Percentiles rank a stretch among this genome's conserved stretches.
Conservation (phyloP, 2,329 filamentous ascomycete genomes). For the Trichoderma sp. region DNA sequence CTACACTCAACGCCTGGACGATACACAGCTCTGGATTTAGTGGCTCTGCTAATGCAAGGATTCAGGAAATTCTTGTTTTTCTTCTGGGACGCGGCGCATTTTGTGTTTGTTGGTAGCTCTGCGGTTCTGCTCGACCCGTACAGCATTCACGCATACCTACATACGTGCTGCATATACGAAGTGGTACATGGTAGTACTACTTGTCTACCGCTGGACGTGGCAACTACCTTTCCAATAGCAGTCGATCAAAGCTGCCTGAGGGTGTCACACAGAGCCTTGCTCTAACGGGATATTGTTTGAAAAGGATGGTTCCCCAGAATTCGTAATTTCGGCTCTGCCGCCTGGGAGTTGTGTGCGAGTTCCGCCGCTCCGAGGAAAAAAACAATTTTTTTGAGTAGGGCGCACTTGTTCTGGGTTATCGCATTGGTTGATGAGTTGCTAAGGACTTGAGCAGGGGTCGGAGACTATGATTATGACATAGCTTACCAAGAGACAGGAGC, state of each 20-base stretch:
- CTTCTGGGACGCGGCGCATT: not conserved
- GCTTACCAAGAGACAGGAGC: not conserved
- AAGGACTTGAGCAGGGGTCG: not conserved
- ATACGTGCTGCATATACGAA: not conserved
- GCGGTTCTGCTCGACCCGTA: not conserved
- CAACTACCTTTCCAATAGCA: not conserved
- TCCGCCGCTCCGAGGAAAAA: not conserved
- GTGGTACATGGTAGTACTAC: not conserved
- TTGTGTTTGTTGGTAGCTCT: not conserved
- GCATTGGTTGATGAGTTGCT: not conserved
- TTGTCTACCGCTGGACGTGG: not conserved
- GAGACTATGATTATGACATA: not conserved
- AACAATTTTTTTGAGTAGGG: not conserved
- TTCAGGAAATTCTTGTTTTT: not conserved
- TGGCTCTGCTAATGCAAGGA: not conserved
- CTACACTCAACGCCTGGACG: not conserved
- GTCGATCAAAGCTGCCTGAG: not conserved
- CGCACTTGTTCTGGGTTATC: not conserved
- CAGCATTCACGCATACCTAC: not conserved
- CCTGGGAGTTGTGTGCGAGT: not conserved
- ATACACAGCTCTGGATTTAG: not conserved
- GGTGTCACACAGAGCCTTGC: not conserved
- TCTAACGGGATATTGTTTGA: not conserved
- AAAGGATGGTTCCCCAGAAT: not conserved
- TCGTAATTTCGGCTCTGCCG: slow-evolving; percentile 9